Percentiles rank a stretch among this genome's conserved stretches.
Evolutionary conservation across 2,329 filamentous ascomycete genomes (phyloP).

Genomic region (Penicillium occitanis): DNA sequence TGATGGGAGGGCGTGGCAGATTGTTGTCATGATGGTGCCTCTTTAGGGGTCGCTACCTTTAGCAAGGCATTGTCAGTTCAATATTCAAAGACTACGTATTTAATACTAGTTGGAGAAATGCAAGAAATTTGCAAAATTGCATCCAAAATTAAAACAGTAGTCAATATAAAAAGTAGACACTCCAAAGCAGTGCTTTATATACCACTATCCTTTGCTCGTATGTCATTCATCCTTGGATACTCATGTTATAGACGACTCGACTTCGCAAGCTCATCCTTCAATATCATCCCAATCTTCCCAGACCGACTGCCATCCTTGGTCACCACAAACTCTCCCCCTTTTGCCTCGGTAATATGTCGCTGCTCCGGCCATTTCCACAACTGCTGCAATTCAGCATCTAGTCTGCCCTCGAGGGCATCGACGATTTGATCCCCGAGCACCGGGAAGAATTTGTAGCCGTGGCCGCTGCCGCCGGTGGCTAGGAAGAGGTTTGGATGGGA

Average conservation of each 20-base stretch:
- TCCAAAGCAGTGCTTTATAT: neutral
- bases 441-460: constrained; percentile 56
- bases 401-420: constrained; percentile 45
- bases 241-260: constrained; percentile 7
- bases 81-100: neutral
- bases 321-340: constrained; percentile 3
- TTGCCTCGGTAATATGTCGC: neutral
- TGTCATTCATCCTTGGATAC: neutral
- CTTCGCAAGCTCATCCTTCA: constrained; percentile 42
- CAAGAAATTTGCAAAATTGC: constrained; percentile 2
- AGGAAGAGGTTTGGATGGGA: constrained; percentile 52
- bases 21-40: neutral
- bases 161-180: neutral
- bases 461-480: constrained; percentile 55
- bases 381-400: constrained; percentile 42
- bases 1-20: constrained; percentile 4
- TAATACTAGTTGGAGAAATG: neutral
- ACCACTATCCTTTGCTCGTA: neutral
- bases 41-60: neutral
- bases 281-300: constrained; percentile 26
- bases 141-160: neutral
- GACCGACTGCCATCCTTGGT: constrained; percentile 22
- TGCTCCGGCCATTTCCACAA: constrained; percentile 46
- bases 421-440: constrained; percentile 55
- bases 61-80: neutral